phyloP scores from a whole-genome alignment of 257 asterid species.

The Solanum chilense region DNA sequence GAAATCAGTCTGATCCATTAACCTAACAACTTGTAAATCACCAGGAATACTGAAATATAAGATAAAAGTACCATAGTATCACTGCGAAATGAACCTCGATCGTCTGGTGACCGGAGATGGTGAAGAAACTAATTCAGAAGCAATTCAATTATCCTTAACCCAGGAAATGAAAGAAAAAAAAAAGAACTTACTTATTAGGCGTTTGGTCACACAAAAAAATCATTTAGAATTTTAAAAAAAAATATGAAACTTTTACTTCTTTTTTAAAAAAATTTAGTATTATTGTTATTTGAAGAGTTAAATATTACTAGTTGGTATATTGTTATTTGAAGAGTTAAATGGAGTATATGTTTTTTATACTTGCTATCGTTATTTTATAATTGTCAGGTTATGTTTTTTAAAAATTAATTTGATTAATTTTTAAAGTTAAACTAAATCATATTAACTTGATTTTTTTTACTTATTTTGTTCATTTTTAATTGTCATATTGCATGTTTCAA shows the following conservation, averaged over 20 bases:
- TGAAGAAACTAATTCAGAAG: neutral
- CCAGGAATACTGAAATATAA: neutral
- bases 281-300: neutral
- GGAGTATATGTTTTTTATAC: too few species aligned
- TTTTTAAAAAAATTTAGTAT: too few species aligned
- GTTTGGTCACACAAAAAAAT: neutral
- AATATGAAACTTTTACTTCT: neutral
- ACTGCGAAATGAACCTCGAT: neutral
- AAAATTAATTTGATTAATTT: too few species aligned
- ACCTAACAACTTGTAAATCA: neutral
- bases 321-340: too few species aligned
- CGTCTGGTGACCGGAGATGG: neutral
- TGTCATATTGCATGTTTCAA: rapidly evolving
- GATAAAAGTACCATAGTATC: neutral
- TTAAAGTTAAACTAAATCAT: too few species aligned
- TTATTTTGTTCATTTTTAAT: too few species aligned
- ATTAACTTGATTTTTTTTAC: too few species aligned
- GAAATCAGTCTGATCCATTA: neutral
- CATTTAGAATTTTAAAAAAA: neutral
- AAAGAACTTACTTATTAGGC: neutral
- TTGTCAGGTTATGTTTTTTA: too few species aligned
- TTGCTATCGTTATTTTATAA: too few species aligned
- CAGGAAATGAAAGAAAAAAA: neutral
- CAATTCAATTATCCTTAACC: neutral
- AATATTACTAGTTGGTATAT: too few species aligned